Percentiles rank a stretch among this genome's conserved stretches.
Evolutionary conservation across 2,329 filamentous ascomycete genomes (phyloP).

Genomic region (Lasiodiplodia sp.): DNA sequence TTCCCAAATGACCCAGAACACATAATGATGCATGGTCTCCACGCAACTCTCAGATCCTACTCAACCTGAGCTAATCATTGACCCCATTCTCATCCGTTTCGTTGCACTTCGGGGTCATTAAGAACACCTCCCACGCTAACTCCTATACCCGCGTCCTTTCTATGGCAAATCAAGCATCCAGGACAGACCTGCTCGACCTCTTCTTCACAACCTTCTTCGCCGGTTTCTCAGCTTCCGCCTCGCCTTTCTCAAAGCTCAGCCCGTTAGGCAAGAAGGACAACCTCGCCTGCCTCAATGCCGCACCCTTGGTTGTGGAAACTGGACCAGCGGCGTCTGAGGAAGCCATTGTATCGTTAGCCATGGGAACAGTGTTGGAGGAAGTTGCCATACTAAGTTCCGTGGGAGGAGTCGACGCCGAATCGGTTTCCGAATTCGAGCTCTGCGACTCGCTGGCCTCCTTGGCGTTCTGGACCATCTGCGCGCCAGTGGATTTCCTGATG

Average conservation of each 20-base stretch:
- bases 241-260: slow-evolving; percentile 12
- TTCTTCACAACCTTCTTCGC: slow-evolving; percentile 19
- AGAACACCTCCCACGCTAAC: neutral
- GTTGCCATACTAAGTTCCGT: neutral
- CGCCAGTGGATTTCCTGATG: neutral
- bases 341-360: neutral
- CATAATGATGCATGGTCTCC: neutral
- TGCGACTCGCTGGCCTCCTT: neutral
- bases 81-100: neutral
- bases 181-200: neutral
- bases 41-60: neutral
- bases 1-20: neutral
- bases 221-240: neutral
- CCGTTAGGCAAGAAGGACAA: slow-evolving; percentile 16
- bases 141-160: neutral
- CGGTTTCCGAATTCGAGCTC: neutral
- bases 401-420: neutral
- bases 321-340: neutral
- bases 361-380: neutral
- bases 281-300: slow-evolving; percentile 14
- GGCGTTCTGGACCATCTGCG: neutral
- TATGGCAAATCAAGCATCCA: neutral
- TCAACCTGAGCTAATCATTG: neutral
- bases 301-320: neutral
- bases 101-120: neutral